Percentiles rank a stretch among this genome's conserved stretches.
Evolutionary conservation across 371 early-diverging fungal species (phyloP).

Genomic region (Nosema muscidifuracis): DNA sequence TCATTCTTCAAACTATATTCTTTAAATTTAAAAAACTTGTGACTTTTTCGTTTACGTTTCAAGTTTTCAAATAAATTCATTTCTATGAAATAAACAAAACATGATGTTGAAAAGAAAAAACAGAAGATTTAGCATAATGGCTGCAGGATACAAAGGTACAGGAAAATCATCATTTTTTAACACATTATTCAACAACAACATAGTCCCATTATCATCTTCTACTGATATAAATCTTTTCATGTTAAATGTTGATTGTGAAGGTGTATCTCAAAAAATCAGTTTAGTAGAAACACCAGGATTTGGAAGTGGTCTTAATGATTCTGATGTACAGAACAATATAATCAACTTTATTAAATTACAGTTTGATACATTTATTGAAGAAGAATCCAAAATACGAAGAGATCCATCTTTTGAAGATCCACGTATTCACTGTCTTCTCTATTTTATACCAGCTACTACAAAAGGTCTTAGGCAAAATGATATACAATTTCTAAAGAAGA

Average conservation of each 20-base stretch:
- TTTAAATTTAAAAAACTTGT: no score
- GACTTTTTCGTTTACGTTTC: no score
- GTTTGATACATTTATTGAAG: slow-evolving; percentile 56
- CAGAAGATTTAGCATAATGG: slow-evolving; percentile 53
- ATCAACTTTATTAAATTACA: slow-evolving; percentile 51
- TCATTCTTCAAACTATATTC: no score
- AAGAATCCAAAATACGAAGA: slow-evolving; percentile 62
- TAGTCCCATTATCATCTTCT: slow-evolving; percentile 14
- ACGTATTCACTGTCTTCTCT: slow-evolving; percentile 59
- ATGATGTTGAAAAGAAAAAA: slow-evolving; percentile 48
- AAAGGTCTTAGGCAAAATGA: slow-evolving; percentile 58
- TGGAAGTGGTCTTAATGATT: slow-evolving; percentile 38
- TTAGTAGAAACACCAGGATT: slow-evolving; percentile 60
- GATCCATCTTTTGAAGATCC: slow-evolving; percentile 59
- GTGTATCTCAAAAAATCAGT: slow-evolving; percentile 45
- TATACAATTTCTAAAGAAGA: slow-evolving; percentile 54
- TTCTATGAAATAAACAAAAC: slow-evolving; percentile 1
- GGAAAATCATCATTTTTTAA: slow-evolving; percentile 60
- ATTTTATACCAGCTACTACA: slow-evolving; percentile 52
- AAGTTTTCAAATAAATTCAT: no score
- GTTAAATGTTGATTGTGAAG: slow-evolving; percentile 54
- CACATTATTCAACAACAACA: slow-evolving; percentile 47
- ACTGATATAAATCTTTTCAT: slow-evolving; percentile 51
- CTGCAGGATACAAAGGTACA: slow-evolving; percentile 44
- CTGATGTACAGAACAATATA: slow-evolving; percentile 46